These are phyloP conservation scores for Aureoboletus auriporus DNA, from an alignment of 768 basidiomycete genomes.

Conservation along the genomic window DNA sequence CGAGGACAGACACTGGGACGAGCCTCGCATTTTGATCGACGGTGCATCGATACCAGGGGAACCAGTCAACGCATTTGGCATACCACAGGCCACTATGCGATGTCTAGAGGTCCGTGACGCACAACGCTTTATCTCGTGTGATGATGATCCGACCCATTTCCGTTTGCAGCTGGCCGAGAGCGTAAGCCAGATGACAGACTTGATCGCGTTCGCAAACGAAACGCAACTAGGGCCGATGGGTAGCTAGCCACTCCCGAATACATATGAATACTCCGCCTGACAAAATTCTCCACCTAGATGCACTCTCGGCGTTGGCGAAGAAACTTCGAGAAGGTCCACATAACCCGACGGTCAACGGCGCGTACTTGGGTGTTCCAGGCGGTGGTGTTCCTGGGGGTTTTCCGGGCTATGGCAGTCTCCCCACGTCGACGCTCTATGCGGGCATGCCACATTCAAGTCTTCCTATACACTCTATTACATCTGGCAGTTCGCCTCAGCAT, in stretches of 20 bases:
- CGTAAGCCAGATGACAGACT: slow-evolving; percentile 73
- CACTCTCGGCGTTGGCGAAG: slow-evolving; percentile 38
- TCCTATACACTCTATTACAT: slow-evolving; percentile 40
- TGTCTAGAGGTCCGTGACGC: slow-evolving; percentile 64
- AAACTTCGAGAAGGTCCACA: slow-evolving; percentile 33
- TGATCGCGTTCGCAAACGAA: slow-evolving; percentile 62
- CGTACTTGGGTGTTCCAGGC: slow-evolving; percentile 15
- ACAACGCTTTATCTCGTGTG: not conserved
- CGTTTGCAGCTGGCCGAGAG: slow-evolving; percentile 67
- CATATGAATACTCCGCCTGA: slow-evolving; percentile 21
- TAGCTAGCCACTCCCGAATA: slow-evolving; percentile 38
- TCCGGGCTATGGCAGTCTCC: slow-evolving; percentile 23
- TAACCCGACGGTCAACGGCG: slow-evolving; percentile 13
- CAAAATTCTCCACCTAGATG: slow-evolving; percentile 34
- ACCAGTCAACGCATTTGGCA: slow-evolving; percentile 85
- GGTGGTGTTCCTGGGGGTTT: slow-evolving; percentile 22
- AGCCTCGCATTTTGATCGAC: slow-evolving; percentile 57
- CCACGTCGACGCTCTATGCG: slow-evolving; percentile 44
- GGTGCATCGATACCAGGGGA: slow-evolving; percentile 70
- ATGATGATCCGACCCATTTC: slow-evolving; percentile 5
- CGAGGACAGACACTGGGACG: slow-evolving; percentile 63
- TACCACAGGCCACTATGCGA: slow-evolving; percentile 86
- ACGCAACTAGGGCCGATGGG: slow-evolving; percentile 58
- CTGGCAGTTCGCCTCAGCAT: slow-evolving; percentile 50
- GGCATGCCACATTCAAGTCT: slow-evolving; percentile 39